Percentiles rank a stretch among this genome's conserved stretches.
Evolutionary conservation across 2,329 filamentous ascomycete genomes (phyloP).

Genomic region (Paecilomyces formosus): DNA sequence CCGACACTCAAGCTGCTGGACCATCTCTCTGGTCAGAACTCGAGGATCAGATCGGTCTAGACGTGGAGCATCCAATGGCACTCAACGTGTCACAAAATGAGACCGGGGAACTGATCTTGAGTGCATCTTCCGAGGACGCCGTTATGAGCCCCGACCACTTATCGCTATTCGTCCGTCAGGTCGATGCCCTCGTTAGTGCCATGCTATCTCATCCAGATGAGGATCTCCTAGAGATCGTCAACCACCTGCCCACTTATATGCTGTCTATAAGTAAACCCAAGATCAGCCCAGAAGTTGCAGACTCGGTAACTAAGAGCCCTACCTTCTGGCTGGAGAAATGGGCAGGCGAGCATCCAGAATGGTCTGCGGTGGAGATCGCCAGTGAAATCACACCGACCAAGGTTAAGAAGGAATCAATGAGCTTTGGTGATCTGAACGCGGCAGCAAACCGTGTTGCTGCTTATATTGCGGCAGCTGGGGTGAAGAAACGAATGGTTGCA

Average conservation of each 20-base stretch:
- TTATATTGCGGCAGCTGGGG: constrained; percentile 14
- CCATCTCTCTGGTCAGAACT: constrained; percentile 18
- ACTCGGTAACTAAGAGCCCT: constrained; percentile 15
- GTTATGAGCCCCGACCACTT: constrained; percentile 21
- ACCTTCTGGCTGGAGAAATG: constrained; percentile 20
- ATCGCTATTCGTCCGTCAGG: constrained; percentile 19
- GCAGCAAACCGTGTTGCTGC: constrained; percentile 17
- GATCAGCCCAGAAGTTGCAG: constrained; percentile 11
- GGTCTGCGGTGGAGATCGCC: constrained; percentile 22
- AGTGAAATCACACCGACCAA: constrained; percentile 11
- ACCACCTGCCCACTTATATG: constrained; percentile 13
- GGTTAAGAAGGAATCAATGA: constrained; percentile 16
- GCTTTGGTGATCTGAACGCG: constrained; percentile 15
- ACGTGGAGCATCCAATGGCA: constrained; percentile 35
- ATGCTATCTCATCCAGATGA: constrained; percentile 21
- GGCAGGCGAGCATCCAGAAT: constrained; percentile 17
- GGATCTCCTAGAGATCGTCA: constrained; percentile 14
- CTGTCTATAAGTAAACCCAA: constrained; percentile 15
- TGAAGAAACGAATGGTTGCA: constrained; percentile 18
- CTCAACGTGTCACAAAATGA: constrained; percentile 26
- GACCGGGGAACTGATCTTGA: constrained; percentile 15
- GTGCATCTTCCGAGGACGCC: constrained; percentile 16
- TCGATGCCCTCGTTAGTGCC: constrained; percentile 19
- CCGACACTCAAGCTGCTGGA: neutral
- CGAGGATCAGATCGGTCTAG: constrained; percentile 24